Evolutionary conservation across 1,284 basidiomycete genomes (phyloP).

Genomic region (Marasmius tenuissimus): DNA sequence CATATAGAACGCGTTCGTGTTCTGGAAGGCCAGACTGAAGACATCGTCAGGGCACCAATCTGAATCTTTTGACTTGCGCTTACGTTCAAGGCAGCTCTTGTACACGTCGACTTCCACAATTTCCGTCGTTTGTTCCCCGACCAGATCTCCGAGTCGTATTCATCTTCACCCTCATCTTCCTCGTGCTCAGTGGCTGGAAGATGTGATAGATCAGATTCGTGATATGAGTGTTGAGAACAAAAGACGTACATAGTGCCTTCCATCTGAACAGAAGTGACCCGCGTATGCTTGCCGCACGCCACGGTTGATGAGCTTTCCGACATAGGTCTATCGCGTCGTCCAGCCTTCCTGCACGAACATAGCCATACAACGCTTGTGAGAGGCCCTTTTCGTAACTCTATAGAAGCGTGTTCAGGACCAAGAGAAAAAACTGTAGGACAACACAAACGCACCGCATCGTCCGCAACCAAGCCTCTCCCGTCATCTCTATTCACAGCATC

Average conservation of each 20-base stretch:
- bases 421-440: not conserved
- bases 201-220: not conserved
- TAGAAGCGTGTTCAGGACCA: constrained; percentile 3
- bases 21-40: constrained; percentile 65
- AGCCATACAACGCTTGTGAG: constrained; percentile 73
- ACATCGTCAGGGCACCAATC: not conserved
- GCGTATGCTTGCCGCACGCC: constrained; percentile 86
- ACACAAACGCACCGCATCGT: constrained; percentile 62
- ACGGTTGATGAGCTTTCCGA: constrained; percentile 83
- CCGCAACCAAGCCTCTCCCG: constrained; percentile 57
- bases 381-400: constrained; percentile 80
- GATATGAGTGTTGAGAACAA: not conserved
- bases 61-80: constrained; percentile 19
- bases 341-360: constrained; percentile 79
- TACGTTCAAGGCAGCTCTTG: constrained; percentile 77
- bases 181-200: constrained; percentile 46
- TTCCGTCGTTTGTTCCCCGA: constrained; percentile 72
- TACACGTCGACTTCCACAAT: constrained; percentile 86
- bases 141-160: constrained; percentile 54
- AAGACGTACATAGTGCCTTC: constrained; percentile 58
- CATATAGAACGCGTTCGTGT: constrained; percentile 84
- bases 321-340: constrained; percentile 85
- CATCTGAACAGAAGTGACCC: constrained; percentile 79
- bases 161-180: constrained; percentile 51
- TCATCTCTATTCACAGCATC: constrained; percentile 64